Evolutionary conservation across 768 basidiomycete species (phyloP).

Genomic region (Lactarius vividus): DNA sequence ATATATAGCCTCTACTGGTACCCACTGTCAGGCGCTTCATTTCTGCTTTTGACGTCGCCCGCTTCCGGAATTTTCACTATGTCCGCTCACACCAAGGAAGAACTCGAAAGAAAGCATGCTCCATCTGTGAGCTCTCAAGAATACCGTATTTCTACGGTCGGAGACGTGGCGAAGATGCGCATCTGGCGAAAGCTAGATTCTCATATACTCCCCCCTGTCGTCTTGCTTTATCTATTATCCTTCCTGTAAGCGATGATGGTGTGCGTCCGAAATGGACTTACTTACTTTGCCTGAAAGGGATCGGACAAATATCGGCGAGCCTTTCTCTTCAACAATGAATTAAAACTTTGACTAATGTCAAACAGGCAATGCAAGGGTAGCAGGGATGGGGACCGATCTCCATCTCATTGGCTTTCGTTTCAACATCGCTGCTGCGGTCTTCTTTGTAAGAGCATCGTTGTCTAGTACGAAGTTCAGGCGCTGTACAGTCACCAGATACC

Average conservation of each 20-base stretch:
- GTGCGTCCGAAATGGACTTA: not conserved
- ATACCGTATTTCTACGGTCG: not conserved
- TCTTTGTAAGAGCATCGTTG: slow-evolving; percentile 34
- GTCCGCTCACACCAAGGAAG: not conserved
- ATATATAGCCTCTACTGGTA: no score
- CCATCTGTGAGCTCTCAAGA: not conserved
- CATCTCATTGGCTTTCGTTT: slow-evolving; percentile 36
- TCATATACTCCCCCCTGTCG: slow-evolving; percentile 18
- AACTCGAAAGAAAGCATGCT: not conserved
- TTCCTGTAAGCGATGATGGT: slow-evolving; percentile 22
- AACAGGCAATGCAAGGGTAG: slow-evolving; percentile 36
- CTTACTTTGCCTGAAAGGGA: slow-evolving; percentile 17
- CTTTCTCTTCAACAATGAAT: not conserved
- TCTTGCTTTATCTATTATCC: slow-evolving; percentile 25
- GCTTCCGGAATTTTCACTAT: not conserved
- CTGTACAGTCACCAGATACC: slow-evolving; percentile 29
- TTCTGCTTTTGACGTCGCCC: no score
- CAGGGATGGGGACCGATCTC: slow-evolving; percentile 43
- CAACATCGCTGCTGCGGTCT: slow-evolving; percentile 40
- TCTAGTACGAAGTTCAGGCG: not conserved
- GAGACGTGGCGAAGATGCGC: not conserved
- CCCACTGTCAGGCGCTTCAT: no score
- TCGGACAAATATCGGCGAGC: slow-evolving; percentile 27
- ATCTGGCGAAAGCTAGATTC: slow-evolving; percentile 25
- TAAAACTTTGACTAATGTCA: not conserved